A percentile compares a stretch with the other conserved stretches of the same genome.
Conservation (phyloP, 768 basidiomycete species). For the Exidia glandulosa region DNA sequence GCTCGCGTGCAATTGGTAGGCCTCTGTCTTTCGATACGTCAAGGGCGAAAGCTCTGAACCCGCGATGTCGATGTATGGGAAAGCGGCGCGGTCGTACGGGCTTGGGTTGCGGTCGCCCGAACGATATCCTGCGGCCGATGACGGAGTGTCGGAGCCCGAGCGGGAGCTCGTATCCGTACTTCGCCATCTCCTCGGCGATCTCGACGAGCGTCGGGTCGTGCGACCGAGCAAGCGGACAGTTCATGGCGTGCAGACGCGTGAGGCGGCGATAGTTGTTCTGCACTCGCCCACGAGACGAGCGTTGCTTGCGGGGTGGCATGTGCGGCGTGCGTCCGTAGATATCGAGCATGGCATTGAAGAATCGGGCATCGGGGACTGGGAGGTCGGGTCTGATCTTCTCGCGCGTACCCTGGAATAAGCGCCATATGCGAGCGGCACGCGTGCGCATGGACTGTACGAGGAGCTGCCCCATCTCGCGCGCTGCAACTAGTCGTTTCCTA, state of each 20-base stretch:
- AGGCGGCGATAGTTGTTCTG: background rate
- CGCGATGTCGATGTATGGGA: background rate
- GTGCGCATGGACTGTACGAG: slow-evolving; percentile 27
- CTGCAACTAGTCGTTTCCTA: too few relatives aligned
- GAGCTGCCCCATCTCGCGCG: slow-evolving; percentile 17
- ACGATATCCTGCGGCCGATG: background rate
- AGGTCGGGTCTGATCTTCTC: slow-evolving; percentile 14
- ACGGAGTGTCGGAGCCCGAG: slow-evolving; percentile 1
- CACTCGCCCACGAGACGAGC: background rate
- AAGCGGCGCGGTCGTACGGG: background rate
- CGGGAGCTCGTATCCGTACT: slow-evolving; percentile 4
- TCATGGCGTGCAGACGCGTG: background rate
- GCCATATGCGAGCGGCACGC: slow-evolving; percentile 18
- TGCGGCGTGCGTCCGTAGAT: slow-evolving; percentile 25
- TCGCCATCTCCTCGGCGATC: slow-evolving; percentile 2
- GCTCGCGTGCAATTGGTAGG: background rate
- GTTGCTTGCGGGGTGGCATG: slow-evolving; percentile 5
- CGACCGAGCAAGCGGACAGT: background rate
- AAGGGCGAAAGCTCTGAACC: background rate
- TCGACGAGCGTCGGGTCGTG: slow-evolving; percentile 2
- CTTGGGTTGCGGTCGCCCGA: background rate
- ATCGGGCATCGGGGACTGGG: slow-evolving; percentile 47
- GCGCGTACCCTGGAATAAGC: background rate
- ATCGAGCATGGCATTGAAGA: slow-evolving; percentile 52
- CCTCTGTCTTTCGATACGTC: background rate